Conservation (phyloP, 257 asterid species). For the Solanum dulcamara region DNA sequence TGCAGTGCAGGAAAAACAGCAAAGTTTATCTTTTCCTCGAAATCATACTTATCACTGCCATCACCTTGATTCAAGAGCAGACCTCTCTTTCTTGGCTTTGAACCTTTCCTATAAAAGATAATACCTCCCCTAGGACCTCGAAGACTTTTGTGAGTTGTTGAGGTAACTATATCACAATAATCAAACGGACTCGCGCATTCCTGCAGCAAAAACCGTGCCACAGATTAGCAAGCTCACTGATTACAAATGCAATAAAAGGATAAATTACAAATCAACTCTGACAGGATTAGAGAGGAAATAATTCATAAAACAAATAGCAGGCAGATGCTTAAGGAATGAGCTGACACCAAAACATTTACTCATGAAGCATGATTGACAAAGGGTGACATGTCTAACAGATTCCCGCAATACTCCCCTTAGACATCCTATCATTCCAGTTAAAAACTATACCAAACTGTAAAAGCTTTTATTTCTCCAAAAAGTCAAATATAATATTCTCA, state of each 20-base stretch:
- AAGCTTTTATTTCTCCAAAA: neutral
- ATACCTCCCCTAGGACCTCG: constrained; percentile 94
- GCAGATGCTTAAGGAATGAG: neutral
- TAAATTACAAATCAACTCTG: neutral
- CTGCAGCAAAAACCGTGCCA: constrained; percentile 25
- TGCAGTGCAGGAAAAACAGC: constrained; percentile 87
- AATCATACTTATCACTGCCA: constrained; percentile 61
- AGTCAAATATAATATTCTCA: neutral
- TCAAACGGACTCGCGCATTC: constrained; percentile 78
- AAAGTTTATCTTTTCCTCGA: constrained; percentile 80
- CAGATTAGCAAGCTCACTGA: neutral
- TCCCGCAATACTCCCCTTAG: neutral
- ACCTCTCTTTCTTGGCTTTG: constrained; percentile 66
- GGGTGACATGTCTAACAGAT: neutral
- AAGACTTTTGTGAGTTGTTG: constrained; percentile 91
- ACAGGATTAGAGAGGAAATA: neutral
- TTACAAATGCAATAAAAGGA: neutral
- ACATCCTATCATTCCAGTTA: neutral
- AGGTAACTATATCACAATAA: constrained; percentile 70
- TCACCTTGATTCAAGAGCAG: constrained; percentile 64
- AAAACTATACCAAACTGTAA: neutral
- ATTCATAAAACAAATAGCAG: neutral
- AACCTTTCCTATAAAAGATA: constrained; percentile 74
- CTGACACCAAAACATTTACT: neutral
- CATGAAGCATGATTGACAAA: neutral